Conservation (phyloP, 2,329 filamentous ascomycete species). For the Alternaria ventricosa region DNA sequence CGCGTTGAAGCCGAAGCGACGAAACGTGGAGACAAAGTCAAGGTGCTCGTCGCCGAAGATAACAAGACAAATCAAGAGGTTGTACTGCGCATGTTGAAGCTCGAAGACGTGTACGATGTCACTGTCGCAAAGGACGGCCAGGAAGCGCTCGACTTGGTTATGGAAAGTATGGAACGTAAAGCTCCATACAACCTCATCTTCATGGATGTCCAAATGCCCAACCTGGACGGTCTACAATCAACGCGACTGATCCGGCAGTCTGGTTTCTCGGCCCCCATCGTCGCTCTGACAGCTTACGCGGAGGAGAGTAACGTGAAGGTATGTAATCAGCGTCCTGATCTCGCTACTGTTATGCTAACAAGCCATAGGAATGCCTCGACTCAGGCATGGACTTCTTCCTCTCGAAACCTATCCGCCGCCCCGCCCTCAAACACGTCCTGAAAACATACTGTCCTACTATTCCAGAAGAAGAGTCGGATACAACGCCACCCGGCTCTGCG, state of each 20-base stretch:
- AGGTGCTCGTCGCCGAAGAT: conserved; percentile 85
- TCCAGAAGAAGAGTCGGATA: conserved; percentile 65
- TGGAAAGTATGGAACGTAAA: conserved; percentile 76
- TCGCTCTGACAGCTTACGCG: conserved; percentile 87
- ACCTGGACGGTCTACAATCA: conserved; percentile 85
- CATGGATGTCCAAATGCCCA: conserved; percentile 96
- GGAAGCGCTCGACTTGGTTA: conserved; percentile 86
- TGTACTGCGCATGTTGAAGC: conserved; percentile 70
- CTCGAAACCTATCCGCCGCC: conserved; percentile 76
- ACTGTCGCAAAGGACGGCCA: conserved; percentile 78
- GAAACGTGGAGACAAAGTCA: conserved; percentile 66
- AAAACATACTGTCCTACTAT: conserved; percentile 83
- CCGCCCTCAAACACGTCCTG: conserved; percentile 83
- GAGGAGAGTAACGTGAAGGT: conserved; percentile 89
- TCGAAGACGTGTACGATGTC: conserved; percentile 84
- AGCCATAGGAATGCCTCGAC: conserved; percentile 65
- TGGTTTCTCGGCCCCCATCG: conserved; percentile 86
- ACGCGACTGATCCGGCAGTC: conserved; percentile 84
- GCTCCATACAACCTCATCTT: conserved; percentile 85
- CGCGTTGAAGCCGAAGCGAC: conserved; percentile 68
- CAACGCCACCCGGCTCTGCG: conserved; percentile 19
- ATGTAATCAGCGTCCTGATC: conserved; percentile 50
- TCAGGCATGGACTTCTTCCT: conserved; percentile 94
- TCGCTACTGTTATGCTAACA: conserved; percentile 11
- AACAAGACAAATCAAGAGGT: conserved; percentile 61